These are phyloP conservation scores for Takashimella koratensis DNA, from an alignment of 1,284 basidiomycete species.

Conservation along the genomic window DNA sequence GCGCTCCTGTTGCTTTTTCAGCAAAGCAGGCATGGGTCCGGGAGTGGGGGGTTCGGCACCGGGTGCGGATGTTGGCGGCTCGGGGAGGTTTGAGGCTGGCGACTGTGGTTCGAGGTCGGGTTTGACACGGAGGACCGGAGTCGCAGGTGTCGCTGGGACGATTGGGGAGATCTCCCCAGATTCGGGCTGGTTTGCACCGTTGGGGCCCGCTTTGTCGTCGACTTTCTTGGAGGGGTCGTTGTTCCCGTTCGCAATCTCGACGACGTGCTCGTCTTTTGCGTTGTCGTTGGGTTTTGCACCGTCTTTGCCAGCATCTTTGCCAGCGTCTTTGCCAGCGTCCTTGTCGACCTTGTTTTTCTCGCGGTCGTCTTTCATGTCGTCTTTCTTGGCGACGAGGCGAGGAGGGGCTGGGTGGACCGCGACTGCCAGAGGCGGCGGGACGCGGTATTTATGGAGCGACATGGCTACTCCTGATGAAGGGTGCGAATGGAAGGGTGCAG, in stretches of 20 bases:
- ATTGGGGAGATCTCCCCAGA: background rate
- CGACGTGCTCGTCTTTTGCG: constrained; percentile 4
- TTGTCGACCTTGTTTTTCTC: background rate
- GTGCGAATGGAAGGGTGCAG: too few species aligned
- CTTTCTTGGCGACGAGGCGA: constrained; percentile 13
- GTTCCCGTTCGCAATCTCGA: too few species aligned
- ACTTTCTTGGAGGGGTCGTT: constrained; percentile 1
- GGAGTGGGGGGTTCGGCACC: constrained; percentile 14
- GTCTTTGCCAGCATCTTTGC: background rate
- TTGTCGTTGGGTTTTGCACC: background rate
- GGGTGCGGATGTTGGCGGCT: constrained; percentile 1
- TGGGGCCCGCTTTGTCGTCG: constrained; percentile 7
- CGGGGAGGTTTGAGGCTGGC: background rate
- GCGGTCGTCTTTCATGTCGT: background rate
- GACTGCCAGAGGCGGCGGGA: constrained; percentile 31
- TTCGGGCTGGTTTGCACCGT: too few species aligned
- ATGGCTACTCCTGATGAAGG: too few species aligned
- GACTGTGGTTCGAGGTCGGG: background rate
- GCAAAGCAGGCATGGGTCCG: constrained; percentile 13
- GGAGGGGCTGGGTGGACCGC: constrained; percentile 31
- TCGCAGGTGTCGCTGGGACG: background rate
- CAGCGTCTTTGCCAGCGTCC: background rate
- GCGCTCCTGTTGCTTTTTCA: background rate
- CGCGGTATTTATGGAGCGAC: constrained; percentile 32
- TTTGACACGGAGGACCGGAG: background rate